Conservation (phyloP, 2,329 filamentous ascomycete genomes). For the Ceratocystis albifundus region DNA sequence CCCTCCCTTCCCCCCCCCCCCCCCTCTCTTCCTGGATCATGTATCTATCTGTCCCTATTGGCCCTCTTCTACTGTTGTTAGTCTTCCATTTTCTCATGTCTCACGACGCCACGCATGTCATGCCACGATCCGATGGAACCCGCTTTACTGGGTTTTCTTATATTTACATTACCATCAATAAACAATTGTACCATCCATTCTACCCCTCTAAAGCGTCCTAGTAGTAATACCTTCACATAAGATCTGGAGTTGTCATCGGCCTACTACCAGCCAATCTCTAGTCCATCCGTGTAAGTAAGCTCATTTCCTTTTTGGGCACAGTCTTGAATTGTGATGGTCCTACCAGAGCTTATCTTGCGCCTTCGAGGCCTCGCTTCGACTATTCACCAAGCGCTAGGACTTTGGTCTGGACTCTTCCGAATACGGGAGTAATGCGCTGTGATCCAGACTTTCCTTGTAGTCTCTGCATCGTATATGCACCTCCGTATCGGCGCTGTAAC, state of each 20-base stretch:
- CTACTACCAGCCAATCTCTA: not conserved
- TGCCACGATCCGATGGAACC: not conserved
- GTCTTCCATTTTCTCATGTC: conserved; percentile 1
- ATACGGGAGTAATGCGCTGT: not conserved
- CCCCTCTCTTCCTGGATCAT: not conserved
- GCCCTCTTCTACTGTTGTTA: not conserved
- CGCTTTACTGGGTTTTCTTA: not conserved
- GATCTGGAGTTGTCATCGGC: not conserved
- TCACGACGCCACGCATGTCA: conserved; percentile 7
- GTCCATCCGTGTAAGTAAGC: conserved; percentile 5
- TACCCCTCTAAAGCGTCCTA: not conserved
- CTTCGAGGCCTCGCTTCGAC: not conserved
- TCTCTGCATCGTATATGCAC: not conserved
- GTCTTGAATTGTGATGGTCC: not conserved
- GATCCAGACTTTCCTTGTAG: not conserved
- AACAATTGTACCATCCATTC: not conserved
- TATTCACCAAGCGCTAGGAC: not conserved
- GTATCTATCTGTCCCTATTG: not conserved
- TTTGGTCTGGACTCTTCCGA: not conserved
- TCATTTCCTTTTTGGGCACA: not conserved
- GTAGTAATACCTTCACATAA: not conserved
- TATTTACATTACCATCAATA: not conserved
- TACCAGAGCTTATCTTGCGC: not conserved
- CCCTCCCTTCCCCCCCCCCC: not conserved
- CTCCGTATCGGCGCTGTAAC: not conserved